Conservation (phyloP, 2,329 filamentous ascomycete species). For the Beauveria scarabaeidicola region DNA sequence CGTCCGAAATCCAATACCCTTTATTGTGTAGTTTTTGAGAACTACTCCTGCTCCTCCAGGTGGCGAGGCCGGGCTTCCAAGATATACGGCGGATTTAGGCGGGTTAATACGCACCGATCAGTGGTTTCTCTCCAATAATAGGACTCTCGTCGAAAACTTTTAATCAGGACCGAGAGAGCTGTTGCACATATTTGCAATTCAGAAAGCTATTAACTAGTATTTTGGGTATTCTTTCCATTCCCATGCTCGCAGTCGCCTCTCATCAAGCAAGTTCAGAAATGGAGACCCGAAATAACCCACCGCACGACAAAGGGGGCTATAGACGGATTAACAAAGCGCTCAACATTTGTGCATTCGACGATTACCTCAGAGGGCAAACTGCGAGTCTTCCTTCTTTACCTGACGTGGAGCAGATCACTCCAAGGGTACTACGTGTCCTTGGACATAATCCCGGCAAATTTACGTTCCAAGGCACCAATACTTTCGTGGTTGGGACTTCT, state of each 20-base stretch:
- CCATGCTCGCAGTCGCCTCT: not conserved
- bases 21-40: not conserved
- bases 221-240: not conserved
- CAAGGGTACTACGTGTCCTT: conserved; percentile 33
- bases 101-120: not conserved
- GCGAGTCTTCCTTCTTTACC: conserved; percentile 25
- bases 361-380: conserved; percentile 34
- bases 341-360: conserved; percentile 38
- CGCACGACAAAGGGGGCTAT: conserved; percentile 26
- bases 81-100: not conserved
- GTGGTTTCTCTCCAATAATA: not conserved
- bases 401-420: conserved; percentile 33
- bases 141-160: not conserved
- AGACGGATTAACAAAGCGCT: conserved; percentile 38
- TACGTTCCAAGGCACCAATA: conserved; percentile 59
- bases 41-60: not conserved
- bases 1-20: not conserved
- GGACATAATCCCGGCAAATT: conserved; percentile 38
- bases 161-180: not conserved
- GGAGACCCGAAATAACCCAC: not conserved
- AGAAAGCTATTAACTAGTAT: not conserved
- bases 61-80: not conserved
- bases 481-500: conserved; percentile 64
- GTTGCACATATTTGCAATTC: not conserved
- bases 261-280: not conserved